Evolutionary conservation across 371 early-diverging fungal genomes (phyloP).

Genomic region (Saksenaea oblongispora): DNA sequence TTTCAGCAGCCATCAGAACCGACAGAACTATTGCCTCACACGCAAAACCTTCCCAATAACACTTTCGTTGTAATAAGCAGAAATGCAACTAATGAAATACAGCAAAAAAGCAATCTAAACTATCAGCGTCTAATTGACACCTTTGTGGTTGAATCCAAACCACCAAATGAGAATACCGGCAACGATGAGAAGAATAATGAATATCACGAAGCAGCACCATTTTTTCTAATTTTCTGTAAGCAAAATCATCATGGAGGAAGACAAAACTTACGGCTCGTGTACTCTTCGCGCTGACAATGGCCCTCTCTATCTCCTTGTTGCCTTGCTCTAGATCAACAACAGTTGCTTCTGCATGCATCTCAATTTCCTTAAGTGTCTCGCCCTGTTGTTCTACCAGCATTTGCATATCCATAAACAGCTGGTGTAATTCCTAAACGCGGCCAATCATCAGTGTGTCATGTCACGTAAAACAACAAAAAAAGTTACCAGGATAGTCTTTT

Average conservation of each 20-base stretch:
- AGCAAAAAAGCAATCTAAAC: not conserved
- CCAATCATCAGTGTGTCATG: not conserved
- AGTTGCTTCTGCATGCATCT: conserved; percentile 64
- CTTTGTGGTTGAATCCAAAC: conserved; percentile 49
- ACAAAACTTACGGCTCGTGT: conserved; percentile 66
- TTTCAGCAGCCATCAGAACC: no score
- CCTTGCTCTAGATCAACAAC: conserved; percentile 73
- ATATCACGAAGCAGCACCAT: conserved; percentile 63
- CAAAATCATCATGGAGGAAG: not conserved
- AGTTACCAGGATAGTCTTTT: conserved; percentile 75
- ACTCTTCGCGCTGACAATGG: conserved; percentile 70
- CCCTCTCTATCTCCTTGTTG: conserved; percentile 67
- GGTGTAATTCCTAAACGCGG: conserved; percentile 75
- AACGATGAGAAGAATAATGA: conserved; percentile 51
- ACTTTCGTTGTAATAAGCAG: not conserved
- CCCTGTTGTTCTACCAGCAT: conserved; percentile 84
- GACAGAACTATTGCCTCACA: not conserved
- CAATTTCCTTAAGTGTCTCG: conserved; percentile 72
- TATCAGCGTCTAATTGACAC: conserved; percentile 21
- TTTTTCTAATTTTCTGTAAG: conserved; percentile 52
- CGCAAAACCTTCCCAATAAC: not conserved
- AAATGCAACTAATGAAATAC: not conserved
- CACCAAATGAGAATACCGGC: conserved; percentile 57
- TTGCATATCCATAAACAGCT: conserved; percentile 89
- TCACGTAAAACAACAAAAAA: not conserved